A percentile compares a stretch with the other conserved stretches of the same genome.
These are phyloP conservation scores for Synura sp. DNA, from an alignment of 352 stramenopile genomes.

Conservation along the genomic window DNA sequence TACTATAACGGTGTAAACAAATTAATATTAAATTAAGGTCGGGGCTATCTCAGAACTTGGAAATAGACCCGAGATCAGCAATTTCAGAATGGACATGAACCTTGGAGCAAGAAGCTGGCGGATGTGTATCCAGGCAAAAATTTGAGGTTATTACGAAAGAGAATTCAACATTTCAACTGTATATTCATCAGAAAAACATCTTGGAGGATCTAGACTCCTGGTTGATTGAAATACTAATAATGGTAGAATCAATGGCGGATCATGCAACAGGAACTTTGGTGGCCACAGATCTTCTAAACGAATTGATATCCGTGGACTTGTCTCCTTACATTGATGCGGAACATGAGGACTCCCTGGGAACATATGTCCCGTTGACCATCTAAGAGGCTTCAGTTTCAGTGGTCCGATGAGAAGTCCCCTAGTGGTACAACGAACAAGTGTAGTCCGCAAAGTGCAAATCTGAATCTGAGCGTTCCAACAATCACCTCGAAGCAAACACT, in stretches of 20 bases:
- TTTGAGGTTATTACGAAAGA: too few species aligned
- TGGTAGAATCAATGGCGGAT: neutral
- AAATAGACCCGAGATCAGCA: too few species aligned
- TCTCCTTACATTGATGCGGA: constrained; percentile 8
- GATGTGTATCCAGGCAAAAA: too few species aligned
- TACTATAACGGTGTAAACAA: too few species aligned
- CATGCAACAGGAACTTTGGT: constrained; percentile 7
- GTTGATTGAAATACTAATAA: neutral
- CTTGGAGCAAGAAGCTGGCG: too few species aligned
- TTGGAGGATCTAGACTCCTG: constrained; percentile 1
- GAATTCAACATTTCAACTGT: too few species aligned
- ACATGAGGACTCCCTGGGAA: constrained; percentile 5
- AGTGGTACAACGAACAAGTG: neutral
- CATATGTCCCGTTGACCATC: neutral
- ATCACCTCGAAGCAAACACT: neutral
- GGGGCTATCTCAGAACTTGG: too few species aligned
- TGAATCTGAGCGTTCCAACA: constrained; percentile 12
- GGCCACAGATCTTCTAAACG: neutral
- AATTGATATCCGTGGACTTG: constrained; percentile 7
- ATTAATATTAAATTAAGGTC: too few species aligned
- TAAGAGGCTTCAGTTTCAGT: neutral
- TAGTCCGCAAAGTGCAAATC: constrained; percentile 5
- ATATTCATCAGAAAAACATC: too few species aligned
- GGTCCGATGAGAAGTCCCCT: neutral
- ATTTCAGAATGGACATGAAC: too few species aligned